Evolutionary conservation across 352 stramenopile species (phyloP), one percentile per base, ranked within the genome.

Genomic region (Globisporangium lucens): DNA sequence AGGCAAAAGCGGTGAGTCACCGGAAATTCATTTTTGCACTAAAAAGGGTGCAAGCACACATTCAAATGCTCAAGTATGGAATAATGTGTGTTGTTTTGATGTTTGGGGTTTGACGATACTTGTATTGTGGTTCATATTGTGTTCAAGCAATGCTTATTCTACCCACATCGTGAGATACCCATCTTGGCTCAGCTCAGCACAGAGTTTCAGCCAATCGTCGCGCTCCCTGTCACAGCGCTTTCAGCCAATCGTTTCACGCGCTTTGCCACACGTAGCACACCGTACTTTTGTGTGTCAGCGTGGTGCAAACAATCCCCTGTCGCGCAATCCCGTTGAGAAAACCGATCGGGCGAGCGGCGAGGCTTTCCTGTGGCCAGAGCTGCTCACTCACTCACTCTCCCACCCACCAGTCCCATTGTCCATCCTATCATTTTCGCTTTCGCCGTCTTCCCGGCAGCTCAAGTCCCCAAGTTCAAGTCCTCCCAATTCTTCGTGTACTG

Each of bases 391-490:
- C 10, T 46, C 55, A 46, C 2, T 35, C 47, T n/a, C 41, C 22
- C n/a, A 8, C 49, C 49, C 22, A 17, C 35, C 51, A 56, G 51
- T 30, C 22, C 9, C 0, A 9, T 17, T 20, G 51, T 35, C 22
- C n/a, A 56, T 56, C 51, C 53, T 15, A n/a, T 27, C 52, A 61
- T 61, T 47, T 20, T 29, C n/a, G 56, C 33, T 47, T 49, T 47
- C n/a, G 10, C 33, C 56, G 0, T 2, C 30, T 27, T 3, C 27
- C 27, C 27, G 15, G 12, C 10, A 36, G 27, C 41, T 47, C 41
- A 47, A 47, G 41, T n/a, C 41, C 13, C 41, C 24, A 24, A 47
- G 41, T 47, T 13, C 24, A 17, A 36, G 51, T 24, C 15, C 15
- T 22, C 7, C 17, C 53, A 13, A 2, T 24, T 43, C 15, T 27